Evolutionary conservation across 306 rosid species (phyloP).

Genomic region (Lithocarpus polystachyus): DNA sequence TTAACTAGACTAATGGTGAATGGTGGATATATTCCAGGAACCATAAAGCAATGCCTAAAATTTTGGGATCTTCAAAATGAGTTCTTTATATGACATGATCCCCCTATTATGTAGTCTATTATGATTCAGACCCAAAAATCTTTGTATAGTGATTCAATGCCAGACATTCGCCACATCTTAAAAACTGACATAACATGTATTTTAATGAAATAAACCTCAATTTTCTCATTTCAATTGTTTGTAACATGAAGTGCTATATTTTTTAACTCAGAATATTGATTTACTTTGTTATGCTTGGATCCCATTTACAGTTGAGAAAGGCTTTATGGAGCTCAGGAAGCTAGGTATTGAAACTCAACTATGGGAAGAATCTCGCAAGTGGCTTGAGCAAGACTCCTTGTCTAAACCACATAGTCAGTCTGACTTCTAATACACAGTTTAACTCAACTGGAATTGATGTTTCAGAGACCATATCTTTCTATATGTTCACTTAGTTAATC

Average conservation of each 20-base stretch:
- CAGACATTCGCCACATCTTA: not conserved
- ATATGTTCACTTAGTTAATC: not conserved
- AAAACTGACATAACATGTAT: not conserved
- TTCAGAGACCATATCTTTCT: not conserved
- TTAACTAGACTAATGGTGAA: too few species aligned
- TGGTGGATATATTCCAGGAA: too few species aligned
- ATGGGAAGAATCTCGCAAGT: conserved; percentile 81
- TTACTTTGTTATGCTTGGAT: not conserved
- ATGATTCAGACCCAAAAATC: not conserved
- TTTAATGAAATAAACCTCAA: not conserved
- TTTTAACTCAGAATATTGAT: not conserved
- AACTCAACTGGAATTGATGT: conserved; percentile 2
- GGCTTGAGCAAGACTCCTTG: conserved; percentile 46
- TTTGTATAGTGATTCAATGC: not conserved
- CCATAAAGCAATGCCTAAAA: not conserved
- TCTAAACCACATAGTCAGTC: conserved; percentile 33
- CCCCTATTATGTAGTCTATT: not conserved
- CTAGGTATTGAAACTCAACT: conserved; percentile 73
- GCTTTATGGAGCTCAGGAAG: conserved; percentile 66
- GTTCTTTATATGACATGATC: not conserved
- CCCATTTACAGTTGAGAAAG: conserved; percentile 70
- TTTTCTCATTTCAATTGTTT: not conserved
- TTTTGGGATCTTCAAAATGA: not conserved
- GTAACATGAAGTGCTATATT: not conserved
- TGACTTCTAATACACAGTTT: conserved; percentile 40